phyloP scores from a whole-genome alignment of 306 rosid genomes.

The Arachis stenosperma region DNA sequence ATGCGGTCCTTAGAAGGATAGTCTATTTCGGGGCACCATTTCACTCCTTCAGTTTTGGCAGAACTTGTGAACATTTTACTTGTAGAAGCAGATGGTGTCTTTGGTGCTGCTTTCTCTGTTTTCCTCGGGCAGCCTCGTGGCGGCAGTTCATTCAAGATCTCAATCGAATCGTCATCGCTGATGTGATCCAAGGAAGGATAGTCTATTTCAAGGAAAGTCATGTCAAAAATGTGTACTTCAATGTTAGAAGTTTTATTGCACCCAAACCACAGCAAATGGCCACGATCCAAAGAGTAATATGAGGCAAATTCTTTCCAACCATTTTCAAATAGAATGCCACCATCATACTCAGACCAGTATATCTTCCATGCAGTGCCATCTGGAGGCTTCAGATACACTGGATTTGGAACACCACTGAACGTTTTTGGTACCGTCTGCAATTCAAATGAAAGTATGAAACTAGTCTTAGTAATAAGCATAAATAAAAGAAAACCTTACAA shows the following conservation, averaged over 20 bases:
- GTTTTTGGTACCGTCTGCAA: slow-evolving; percentile 28
- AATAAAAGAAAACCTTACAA: too few relatives aligned
- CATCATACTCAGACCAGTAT: slow-evolving; percentile 3
- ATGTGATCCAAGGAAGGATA: neutral
- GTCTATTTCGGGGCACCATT: too few relatives aligned
- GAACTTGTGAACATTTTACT: neutral
- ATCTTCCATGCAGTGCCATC: slow-evolving; percentile 37
- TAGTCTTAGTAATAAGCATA: too few relatives aligned
- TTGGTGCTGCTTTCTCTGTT: neutral
- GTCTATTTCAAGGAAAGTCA: neutral
- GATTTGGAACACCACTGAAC: neutral
- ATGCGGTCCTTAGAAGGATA: too few relatives aligned
- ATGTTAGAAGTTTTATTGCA: too few relatives aligned
- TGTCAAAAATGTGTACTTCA: neutral
- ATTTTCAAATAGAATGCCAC: neutral
- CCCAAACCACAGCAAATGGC: too few relatives aligned
- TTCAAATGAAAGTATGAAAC: too few relatives aligned
- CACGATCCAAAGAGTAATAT: too few relatives aligned
- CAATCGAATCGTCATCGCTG: neutral
- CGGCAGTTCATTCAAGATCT: neutral
- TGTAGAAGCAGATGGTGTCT: neutral
- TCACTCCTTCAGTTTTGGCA: too few relatives aligned
- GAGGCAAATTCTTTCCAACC: too few relatives aligned
- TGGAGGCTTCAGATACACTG: slow-evolving; percentile 34
- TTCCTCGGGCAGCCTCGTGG: neutral